phyloP scores from a whole-genome alignment of 2,329 filamentous ascomycete species.

The Claviceps paspali region DNA sequence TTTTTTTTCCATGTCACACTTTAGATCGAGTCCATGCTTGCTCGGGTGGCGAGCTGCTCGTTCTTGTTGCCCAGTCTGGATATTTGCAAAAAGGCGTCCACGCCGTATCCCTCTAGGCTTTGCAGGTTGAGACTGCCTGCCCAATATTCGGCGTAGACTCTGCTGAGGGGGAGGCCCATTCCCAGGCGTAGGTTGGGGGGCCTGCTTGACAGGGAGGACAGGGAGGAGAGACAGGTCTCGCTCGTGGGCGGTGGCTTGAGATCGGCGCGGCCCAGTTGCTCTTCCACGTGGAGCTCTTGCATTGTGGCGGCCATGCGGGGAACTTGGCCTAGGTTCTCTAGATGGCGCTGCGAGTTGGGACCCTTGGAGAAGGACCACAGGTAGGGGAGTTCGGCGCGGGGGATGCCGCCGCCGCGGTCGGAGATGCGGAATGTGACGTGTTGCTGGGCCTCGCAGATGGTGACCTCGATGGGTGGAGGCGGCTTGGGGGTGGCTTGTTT shows the following conservation, averaged over 20 bases:
- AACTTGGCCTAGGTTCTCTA: constrained; percentile 76
- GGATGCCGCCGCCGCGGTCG: constrained; percentile 86
- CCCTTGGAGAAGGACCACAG: constrained; percentile 97
- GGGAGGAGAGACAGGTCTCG: constrained; percentile 55
- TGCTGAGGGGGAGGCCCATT: constrained; percentile 84
- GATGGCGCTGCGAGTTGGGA: constrained; percentile 56
- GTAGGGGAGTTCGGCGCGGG: constrained; percentile 69
- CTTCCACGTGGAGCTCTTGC: constrained; percentile 57
- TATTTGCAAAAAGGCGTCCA: constrained; percentile 91
- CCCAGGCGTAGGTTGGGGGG: constrained; percentile 78
- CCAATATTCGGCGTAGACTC: constrained; percentile 97
- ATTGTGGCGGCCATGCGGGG: constrained; percentile 87
- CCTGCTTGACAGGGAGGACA: constrained; percentile 65
- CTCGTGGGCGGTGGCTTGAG: constrained; percentile 25
- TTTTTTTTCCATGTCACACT: no score
- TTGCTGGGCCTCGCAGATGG: constrained; percentile 85
- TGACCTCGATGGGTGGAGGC: constrained; percentile 78
- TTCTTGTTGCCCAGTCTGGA: constrained; percentile 97
- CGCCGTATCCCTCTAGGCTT: constrained; percentile 87
- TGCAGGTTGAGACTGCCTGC: constrained; percentile 83
- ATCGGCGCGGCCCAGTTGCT: constrained; percentile 25
- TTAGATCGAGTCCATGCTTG: constrained; percentile 57
- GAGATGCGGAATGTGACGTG: constrained; percentile 95
- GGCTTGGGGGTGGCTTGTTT: constrained; percentile 18
- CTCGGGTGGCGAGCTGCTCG: constrained; percentile 71